Evolutionary conservation across 345 rosid genomes (phyloP).

Genomic region (Eucalyptus polybractea): DNA sequence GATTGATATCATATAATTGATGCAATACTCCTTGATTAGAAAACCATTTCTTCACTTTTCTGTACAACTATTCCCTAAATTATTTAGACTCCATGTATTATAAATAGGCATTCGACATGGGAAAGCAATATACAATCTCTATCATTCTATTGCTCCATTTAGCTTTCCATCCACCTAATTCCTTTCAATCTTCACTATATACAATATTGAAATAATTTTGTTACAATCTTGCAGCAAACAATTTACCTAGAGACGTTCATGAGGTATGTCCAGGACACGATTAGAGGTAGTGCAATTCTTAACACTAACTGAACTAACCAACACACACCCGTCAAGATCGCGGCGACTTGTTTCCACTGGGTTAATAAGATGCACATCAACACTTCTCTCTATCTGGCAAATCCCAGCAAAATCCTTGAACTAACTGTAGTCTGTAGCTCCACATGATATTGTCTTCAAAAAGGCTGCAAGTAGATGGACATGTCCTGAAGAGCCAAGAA

Average conservation of each 20-base stretch:
- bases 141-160: no score
- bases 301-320: neutral
- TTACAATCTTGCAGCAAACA: neutral
- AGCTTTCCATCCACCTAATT: no score
- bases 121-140: no score
- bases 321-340: neutral
- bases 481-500: slow-evolving; percentile 17
- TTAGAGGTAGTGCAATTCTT: neutral
- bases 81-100: no score
- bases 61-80: no score
- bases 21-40: no score
- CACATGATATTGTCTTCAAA: neutral
- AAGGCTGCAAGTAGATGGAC: slow-evolving; percentile 11
- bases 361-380: neutral
- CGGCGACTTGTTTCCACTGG: neutral
- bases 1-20: no score
- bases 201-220: neutral
- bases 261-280: neutral
- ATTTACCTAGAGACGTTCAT: neutral
- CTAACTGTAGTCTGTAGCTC: neutral
- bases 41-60: no score
- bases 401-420: neutral
- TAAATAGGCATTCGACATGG: no score
- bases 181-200: neutral
- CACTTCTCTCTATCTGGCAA: neutral